Evolutionary conservation across 805 yeast species (phyloP), one percentile per base, ranked within the genome.

Genomic region (Hyphopichia homilentoma): DNA sequence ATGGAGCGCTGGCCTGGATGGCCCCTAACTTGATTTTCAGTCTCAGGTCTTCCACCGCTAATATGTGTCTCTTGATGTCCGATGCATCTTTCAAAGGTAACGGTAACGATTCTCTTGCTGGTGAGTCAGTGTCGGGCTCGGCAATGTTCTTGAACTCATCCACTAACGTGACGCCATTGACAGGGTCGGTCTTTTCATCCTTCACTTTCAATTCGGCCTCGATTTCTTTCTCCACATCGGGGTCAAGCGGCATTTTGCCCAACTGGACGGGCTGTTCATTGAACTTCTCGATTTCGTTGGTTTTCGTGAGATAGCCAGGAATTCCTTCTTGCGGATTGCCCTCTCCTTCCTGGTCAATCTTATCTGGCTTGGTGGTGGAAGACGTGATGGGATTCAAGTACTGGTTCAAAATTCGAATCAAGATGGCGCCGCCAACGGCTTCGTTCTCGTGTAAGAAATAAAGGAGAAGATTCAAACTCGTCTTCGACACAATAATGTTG

Each of bases 401-500:
- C 59, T 87, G 89, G 62, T 93, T 93, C 41, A 93, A 80, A 30
- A 87, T 72, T 45, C 96, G 69, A 29, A 93, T 85, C 33, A 90
- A 68, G 23, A 90, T 75, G 2, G 89, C 82, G 2, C 97, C 97
- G 26, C 97, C 97, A 34, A 81, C 80, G 7, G 83, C 82, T 57
- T 88, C 97, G 54, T 88, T 86, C 51, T 90, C 97, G 54, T 87
- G 95, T 34, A 93, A 60, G 46, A 88, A 90, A 53, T 86, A 85
- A 33, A 93, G 67, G 42, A 93, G 70, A 45, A 90, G 63, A 53
- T 88, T 93, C 50, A 90, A 71, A 4, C 95, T 78, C 1, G 96
- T 88, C 41, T 84, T 80, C 9, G 96, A 82, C 28, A 90, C 78
- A 26, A 76, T 73, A 6, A 90, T 68, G 33, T 76, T 70, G 59